A percentile compares a stretch with the other conserved stretches of the same genome.
These are phyloP conservation scores for Artemisia annua DNA, from an alignment of 129 eudicot species.

Conservation along the genomic window DNA sequence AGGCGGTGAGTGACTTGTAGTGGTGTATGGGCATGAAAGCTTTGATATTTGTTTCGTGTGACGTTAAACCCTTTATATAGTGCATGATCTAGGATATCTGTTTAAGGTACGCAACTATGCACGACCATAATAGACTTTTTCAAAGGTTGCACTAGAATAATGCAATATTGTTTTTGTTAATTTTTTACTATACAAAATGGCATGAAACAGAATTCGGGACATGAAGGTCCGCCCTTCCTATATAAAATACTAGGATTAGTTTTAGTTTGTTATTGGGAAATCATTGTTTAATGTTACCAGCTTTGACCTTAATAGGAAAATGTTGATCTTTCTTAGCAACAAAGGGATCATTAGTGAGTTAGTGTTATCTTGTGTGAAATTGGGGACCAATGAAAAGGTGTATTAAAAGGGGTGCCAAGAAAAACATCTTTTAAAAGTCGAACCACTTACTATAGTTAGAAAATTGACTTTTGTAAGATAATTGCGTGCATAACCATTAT, in stretches of 20 bases:
- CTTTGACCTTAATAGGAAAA: neutral
- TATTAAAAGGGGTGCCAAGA: slow-evolving; percentile 4
- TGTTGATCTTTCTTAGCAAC: slow-evolving; percentile 20
- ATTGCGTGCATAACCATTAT: slow-evolving; percentile 7
- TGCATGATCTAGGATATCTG: neutral
- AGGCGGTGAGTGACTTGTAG: neutral
- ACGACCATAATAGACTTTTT: neutral
- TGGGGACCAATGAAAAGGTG: slow-evolving; percentile 28
- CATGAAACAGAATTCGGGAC: too few species aligned
- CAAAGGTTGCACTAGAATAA: too few species aligned
- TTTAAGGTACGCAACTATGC: neutral
- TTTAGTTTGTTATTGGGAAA: neutral
- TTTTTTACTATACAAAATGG: too few species aligned
- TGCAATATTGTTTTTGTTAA: too few species aligned
- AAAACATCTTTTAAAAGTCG: slow-evolving; percentile 21
- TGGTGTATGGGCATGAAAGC: slow-evolving; percentile 6
- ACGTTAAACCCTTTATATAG: neutral
- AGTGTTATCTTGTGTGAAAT: neutral
- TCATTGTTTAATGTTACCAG: neutral
- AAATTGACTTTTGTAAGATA: slow-evolving; percentile 3
- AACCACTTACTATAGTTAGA: slow-evolving; percentile 25
- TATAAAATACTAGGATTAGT: neutral
- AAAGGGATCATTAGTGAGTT: slow-evolving; percentile 15
- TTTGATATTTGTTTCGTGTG: slow-evolving; percentile 8
- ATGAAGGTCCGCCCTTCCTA: neutral